Conservation (phyloP, 192 early-diverging fungal genomes). For the Coemansia sp. region DNA sequence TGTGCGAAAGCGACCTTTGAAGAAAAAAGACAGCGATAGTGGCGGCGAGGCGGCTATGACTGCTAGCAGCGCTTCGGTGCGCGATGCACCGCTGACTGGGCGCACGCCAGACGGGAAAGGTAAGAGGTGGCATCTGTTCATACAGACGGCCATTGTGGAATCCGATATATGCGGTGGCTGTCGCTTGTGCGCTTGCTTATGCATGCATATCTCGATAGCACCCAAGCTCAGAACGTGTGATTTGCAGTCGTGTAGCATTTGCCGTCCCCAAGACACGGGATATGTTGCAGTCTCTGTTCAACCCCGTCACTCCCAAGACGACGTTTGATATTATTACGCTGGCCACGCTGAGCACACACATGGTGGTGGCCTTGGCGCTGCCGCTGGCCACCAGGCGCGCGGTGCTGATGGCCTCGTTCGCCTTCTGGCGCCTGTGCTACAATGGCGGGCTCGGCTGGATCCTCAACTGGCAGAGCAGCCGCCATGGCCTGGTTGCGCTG, state of each 20-base stretch:
- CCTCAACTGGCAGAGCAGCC: constrained; percentile 77
- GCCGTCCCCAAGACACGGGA: constrained; percentile 72
- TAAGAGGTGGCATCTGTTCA: constrained; percentile 7
- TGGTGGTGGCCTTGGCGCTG: constrained; percentile 66
- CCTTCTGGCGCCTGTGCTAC: constrained; percentile 86
- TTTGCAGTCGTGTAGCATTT: constrained; percentile 29
- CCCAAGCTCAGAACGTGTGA: not conserved
- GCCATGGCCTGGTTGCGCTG: constrained; percentile 66
- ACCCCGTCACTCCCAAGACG: constrained; percentile 64
- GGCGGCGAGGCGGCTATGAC: not conserved
- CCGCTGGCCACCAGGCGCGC: constrained; percentile 54
- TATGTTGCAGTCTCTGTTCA: constrained; percentile 75
- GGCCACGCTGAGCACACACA: constrained; percentile 60
- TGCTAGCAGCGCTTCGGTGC: not conserved
- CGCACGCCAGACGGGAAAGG: constrained; percentile 49
- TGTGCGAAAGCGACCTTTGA: constrained; percentile 40
- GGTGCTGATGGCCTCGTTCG: constrained; percentile 72
- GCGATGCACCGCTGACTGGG: constrained; percentile 26
- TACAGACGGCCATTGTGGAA: not conserved
- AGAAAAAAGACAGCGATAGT: constrained; percentile 6
- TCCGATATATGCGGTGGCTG: not conserved
- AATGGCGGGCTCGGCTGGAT: constrained; percentile 84
- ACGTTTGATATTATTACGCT: constrained; percentile 73
- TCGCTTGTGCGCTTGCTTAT: not conserved
- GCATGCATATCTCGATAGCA: not conserved